phyloP scores from a whole-genome alignment of 2,329 filamentous ascomycete genomes.

The Myriosclerotinia scirpicola region DNA sequence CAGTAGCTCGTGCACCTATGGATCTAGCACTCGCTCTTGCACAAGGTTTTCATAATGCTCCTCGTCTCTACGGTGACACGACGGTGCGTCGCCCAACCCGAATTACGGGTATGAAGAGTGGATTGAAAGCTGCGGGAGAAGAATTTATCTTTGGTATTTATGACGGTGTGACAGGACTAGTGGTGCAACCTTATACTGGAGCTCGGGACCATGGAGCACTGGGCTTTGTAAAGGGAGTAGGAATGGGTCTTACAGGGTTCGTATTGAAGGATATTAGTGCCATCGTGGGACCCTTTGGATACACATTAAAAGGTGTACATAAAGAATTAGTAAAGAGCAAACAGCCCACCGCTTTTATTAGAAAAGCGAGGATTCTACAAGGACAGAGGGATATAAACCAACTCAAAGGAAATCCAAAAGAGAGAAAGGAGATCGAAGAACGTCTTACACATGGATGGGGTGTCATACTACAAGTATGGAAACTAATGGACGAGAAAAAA shows the following conservation, averaged over 20 bases:
- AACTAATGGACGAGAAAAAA: conserved; percentile 42
- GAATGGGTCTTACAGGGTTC: conserved; percentile 21
- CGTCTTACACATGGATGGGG: conserved; percentile 44
- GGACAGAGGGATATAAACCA: conserved; percentile 50
- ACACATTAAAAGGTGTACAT: conserved; percentile 62
- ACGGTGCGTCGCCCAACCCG: conserved; percentile 66
- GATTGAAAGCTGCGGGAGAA: conserved; percentile 51
- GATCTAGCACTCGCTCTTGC: conserved; percentile 56
- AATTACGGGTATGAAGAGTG: conserved; percentile 60
- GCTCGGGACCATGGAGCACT: conserved; percentile 40
- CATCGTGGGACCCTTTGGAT: conserved; percentile 59
- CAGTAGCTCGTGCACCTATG: conserved; percentile 51
- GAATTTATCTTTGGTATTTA: conserved; percentile 65
- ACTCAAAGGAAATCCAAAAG: conserved; percentile 42
- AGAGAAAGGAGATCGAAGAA: conserved; percentile 35
- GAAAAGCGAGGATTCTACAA: conserved; percentile 59
- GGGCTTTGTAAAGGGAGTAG: conserved; percentile 19
- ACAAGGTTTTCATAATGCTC: conserved; percentile 70
- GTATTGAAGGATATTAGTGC: conserved; percentile 55
- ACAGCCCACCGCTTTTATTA: conserved; percentile 54
- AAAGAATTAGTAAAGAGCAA: conserved; percentile 57
- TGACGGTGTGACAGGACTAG: conserved; percentile 63
- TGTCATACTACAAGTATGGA: conserved; percentile 45
- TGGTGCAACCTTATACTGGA: conserved; percentile 58
- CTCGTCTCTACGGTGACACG: conserved; percentile 67